Evolutionary conservation across 768 basidiomycete genomes (phyloP).

Genomic region (Macrolepiota fuliginosa): DNA sequence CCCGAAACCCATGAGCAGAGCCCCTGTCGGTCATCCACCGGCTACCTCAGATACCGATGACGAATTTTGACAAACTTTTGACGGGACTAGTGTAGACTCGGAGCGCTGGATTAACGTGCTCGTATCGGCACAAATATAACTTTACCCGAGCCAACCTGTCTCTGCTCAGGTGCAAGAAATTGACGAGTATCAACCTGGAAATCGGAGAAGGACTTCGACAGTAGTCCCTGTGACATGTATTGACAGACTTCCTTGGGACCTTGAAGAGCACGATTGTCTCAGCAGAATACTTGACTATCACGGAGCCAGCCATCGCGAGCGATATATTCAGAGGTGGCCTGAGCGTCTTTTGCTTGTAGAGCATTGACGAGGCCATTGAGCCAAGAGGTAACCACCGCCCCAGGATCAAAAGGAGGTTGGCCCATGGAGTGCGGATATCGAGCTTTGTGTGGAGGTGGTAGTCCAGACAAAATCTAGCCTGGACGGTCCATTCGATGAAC

Average conservation of each 20-base stretch:
- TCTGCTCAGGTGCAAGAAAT: slow-evolving; percentile 1
- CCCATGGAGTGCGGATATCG: background rate
- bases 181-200: too few relatives aligned
- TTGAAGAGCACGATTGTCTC: slow-evolving; percentile 6
- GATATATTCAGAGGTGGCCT: background rate
- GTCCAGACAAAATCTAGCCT: background rate
- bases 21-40: too few relatives aligned
- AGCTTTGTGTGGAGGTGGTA: background rate
- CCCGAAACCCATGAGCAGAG: too few relatives aligned
- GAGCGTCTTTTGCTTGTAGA: background rate
- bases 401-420: background rate
- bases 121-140: background rate
- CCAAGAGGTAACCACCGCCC: background rate
- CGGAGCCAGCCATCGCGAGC: slow-evolving; percentile 9
- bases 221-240: background rate
- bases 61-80: too few relatives aligned
- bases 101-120: slow-evolving; percentile 9
- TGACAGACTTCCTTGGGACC: background rate
- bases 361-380: background rate
- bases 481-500: too few relatives aligned
- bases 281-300: slow-evolving; percentile 8
- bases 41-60: too few relatives aligned
- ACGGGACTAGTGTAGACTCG: background rate
- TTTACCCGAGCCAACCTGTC: background rate
- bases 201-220: background rate